Conservation (phyloP, 768 basidiomycete species). For the Coprinopsis sp. region DNA sequence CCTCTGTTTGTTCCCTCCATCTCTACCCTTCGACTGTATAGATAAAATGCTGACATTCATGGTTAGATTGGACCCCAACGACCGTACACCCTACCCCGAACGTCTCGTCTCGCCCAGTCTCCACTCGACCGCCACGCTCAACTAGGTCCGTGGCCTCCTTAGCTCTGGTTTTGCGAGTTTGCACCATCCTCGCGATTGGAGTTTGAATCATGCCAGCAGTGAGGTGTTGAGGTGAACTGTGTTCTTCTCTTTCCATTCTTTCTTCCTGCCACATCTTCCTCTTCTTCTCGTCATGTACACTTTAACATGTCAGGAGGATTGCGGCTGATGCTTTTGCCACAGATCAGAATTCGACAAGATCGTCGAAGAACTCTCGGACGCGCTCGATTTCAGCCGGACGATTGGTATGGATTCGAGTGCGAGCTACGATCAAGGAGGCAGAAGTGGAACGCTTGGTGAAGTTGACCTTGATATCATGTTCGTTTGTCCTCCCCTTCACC, state of each 20-base stretch:
- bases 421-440: constrained; percentile 69
- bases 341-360: constrained; percentile 85
- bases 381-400: constrained; percentile 88
- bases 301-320: no score
- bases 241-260: no score
- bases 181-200: constrained; percentile 89
- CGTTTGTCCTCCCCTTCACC: constrained; percentile 15
- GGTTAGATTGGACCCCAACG: constrained; percentile 63
- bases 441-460: constrained; percentile 69
- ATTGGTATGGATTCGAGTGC: constrained; percentile 65
- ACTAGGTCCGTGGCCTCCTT: constrained; percentile 87
- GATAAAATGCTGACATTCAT: constrained; percentile 8
- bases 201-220: constrained; percentile 88
- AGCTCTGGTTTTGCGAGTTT: constrained; percentile 92
- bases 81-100: constrained; percentile 87
- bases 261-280: not conserved
- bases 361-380: constrained; percentile 79
- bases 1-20: constrained; percentile 1
- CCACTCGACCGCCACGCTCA: constrained; percentile 90
- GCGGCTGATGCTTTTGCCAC: no score
- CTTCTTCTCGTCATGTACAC: not conserved
- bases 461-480: constrained; percentile 94
- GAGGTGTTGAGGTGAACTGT: constrained; percentile 57
- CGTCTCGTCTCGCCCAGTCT: constrained; percentile 94
- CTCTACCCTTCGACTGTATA: constrained; percentile 15